Percentiles rank a stretch among this genome's conserved stretches.
phyloP scores from a whole-genome alignment of 129 eudicot genomes.

The Flaveria robusta region DNA sequence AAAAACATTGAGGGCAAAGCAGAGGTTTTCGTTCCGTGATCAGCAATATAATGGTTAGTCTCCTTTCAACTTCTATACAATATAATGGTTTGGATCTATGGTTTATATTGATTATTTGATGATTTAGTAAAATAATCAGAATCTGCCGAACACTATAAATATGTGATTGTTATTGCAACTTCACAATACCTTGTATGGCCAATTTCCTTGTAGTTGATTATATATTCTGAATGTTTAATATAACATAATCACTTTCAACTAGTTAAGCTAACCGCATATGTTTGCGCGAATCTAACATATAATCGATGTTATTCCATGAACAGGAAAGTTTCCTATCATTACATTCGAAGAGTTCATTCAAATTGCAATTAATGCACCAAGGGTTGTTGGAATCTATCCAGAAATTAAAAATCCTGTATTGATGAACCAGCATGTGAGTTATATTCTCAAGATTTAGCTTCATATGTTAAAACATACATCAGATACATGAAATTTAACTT shows the following conservation, averaged over 20 bases:
- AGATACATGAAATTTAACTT: constrained; percentile 7
- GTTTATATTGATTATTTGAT: not conserved
- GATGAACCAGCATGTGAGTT: constrained; percentile 85
- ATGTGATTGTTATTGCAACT: not conserved
- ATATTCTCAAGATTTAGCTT: constrained; percentile 8
- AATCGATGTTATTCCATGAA: constrained; percentile 10
- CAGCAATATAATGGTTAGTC: constrained; percentile 82
- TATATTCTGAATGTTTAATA: not conserved
- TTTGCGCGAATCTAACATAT: constrained; percentile 13
- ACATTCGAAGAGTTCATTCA: constrained; percentile 88
- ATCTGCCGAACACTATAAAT: not conserved
- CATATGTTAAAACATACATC: not conserved
- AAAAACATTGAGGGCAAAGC: constrained; percentile 66
- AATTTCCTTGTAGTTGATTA: not conserved
- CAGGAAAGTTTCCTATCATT: constrained; percentile 85
- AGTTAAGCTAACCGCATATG: constrained; percentile 9
- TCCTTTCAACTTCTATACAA: not conserved
- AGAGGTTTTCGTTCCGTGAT: constrained; percentile 78
- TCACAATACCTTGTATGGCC: not conserved
- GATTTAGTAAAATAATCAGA: not conserved
- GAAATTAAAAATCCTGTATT: constrained; percentile 90
- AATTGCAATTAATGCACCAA: constrained; percentile 80
- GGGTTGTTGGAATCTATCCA: constrained; percentile 98
- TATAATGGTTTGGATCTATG: not conserved
- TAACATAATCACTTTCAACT: not conserved